A percentile compares a stretch with the other conserved stretches of the same genome.
These are phyloP conservation scores for Ogataea parapolymorpha DNA, from an alignment of 805 yeast species.

Conservation along the genomic window DNA sequence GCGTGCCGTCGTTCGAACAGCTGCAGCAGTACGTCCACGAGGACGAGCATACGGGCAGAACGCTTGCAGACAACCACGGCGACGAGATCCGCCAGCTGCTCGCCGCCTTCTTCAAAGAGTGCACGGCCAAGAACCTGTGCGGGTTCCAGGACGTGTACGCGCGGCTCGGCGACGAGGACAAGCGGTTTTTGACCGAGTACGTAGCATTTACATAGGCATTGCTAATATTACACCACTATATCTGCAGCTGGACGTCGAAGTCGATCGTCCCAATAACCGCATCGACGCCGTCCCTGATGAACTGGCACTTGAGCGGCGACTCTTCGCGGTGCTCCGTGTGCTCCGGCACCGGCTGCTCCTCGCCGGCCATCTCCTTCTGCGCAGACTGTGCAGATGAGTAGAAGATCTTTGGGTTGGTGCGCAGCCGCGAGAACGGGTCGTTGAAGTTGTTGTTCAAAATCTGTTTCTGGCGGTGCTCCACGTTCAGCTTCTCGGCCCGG, in stretches of 20 bases:
- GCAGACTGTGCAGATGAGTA: constrained; percentile 54
- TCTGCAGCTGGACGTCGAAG: constrained; percentile 27
- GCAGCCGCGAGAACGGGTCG: constrained; percentile 87
- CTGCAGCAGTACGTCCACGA: constrained; percentile 52
- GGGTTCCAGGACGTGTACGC: constrained; percentile 53
- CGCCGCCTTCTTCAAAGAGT: constrained; percentile 52
- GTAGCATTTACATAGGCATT: constrained; percentile 24
- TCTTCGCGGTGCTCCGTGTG: constrained; percentile 42
- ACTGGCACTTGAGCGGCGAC: constrained; percentile 26
- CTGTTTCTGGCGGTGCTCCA: constrained; percentile 48
- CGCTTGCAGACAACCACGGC: constrained; percentile 33
- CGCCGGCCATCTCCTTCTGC: constrained; percentile 48
- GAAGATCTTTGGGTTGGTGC: constrained; percentile 82
- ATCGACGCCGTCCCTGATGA: constrained; percentile 32
- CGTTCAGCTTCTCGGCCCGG: constrained; percentile 69
- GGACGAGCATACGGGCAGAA: constrained; percentile 18
- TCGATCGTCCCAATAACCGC: constrained; percentile 28
- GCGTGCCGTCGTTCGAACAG: constrained; percentile 60
- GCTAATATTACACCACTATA: constrained; percentile 8
- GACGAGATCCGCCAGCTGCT: constrained; percentile 37
- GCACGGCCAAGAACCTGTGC: constrained; percentile 46
- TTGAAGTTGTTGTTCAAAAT: constrained; percentile 38
- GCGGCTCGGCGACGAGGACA: constrained; percentile 49
- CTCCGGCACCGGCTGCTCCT: constrained; percentile 35
- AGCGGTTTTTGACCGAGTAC: constrained; percentile 46